A percentile compares a stretch with the other conserved stretches of the same genome.
Evolutionary conservation across 768 basidiomycete species (phyloP).

Genomic region (Russula lepida): DNA sequence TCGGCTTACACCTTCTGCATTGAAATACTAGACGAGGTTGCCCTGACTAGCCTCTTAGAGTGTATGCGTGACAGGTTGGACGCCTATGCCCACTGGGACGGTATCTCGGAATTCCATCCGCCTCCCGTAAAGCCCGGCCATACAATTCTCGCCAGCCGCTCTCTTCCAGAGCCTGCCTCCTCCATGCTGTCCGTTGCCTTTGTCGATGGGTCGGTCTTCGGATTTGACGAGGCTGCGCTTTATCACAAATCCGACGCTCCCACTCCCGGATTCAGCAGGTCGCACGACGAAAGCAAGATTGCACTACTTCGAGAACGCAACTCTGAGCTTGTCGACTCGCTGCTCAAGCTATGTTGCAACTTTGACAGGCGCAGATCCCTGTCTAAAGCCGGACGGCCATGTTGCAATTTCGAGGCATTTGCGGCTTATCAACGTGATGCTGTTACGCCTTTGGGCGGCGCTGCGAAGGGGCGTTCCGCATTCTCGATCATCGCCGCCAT

Average conservation of each 20-base stretch:
- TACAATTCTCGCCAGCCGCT: conserved; percentile 7
- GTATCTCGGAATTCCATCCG: not conserved
- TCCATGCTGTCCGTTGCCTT: conserved; percentile 12
- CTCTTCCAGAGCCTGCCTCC: conserved; percentile 9
- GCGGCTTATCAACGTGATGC: not conserved
- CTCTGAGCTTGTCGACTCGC: not conserved
- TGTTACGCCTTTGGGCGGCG: not conserved
- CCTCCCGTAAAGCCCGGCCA: not conserved
- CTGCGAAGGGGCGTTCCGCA: conserved; percentile 2
- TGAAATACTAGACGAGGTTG: not conserved
- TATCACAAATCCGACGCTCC: not conserved
- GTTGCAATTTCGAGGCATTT: conserved; percentile 10
- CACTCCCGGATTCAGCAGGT: not conserved
- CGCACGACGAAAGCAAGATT: not conserved
- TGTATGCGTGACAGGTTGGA: not conserved
- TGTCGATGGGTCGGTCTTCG: conserved; percentile 10
- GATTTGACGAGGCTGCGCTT: not conserved
- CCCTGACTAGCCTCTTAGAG: conserved; percentile 1
- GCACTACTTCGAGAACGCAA: conserved; percentile 7
- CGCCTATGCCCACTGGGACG: conserved; percentile 10
- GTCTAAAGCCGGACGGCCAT: conserved; percentile 10
- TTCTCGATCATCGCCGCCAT: conserved; percentile 13
- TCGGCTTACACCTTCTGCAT: conserved; percentile 9
- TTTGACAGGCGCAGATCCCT: conserved; percentile 13
- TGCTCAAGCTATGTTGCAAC: conserved; percentile 1